Evolutionary conservation across 2,329 filamentous ascomycete species (phyloP).

Genomic region (Penicillium sp.): DNA sequence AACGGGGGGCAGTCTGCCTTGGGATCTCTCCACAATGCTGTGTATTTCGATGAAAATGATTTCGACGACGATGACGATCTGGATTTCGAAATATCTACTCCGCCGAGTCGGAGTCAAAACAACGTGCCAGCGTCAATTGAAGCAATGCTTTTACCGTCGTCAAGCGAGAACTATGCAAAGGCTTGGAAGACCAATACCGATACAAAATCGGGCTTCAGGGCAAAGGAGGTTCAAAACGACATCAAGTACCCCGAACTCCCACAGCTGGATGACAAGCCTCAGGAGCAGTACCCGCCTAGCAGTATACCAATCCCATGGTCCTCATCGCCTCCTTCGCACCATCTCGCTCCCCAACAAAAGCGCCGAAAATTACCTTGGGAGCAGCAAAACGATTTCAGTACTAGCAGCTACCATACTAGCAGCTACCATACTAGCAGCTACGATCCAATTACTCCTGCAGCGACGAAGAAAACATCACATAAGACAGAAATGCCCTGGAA

Average conservation of each 20-base stretch:
- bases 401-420: constrained; percentile 27
- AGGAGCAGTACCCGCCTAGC: constrained; percentile 38
- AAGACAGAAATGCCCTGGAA: constrained; percentile 61
- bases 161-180: neutral
- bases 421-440: constrained; percentile 24
- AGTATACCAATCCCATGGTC: constrained; percentile 69
- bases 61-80: constrained; percentile 81
- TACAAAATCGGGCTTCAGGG: neutral
- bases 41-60: constrained; percentile 73
- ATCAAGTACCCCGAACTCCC: constrained; percentile 36
- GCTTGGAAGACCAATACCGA: neutral
- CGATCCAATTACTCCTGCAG: constrained; percentile 42
- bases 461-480: constrained; percentile 41
- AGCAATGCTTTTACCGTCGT: neutral
- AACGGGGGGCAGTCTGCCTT: constrained; percentile 29
- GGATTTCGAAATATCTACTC: constrained; percentile 44
- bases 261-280: constrained; percentile 20
- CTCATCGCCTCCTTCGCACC: constrained; percentile 49
- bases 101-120: constrained; percentile 21
- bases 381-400: constrained; percentile 30
- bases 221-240: constrained; percentile 16
- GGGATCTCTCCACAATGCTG: constrained; percentile 43
- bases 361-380: constrained; percentile 63
- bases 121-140: neutral
- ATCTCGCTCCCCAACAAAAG: constrained; percentile 44